These are phyloP conservation scores for Thielaviopsis euricoi DNA, from an alignment of 2,329 filamentous ascomycete species.

Conservation along the genomic window DNA sequence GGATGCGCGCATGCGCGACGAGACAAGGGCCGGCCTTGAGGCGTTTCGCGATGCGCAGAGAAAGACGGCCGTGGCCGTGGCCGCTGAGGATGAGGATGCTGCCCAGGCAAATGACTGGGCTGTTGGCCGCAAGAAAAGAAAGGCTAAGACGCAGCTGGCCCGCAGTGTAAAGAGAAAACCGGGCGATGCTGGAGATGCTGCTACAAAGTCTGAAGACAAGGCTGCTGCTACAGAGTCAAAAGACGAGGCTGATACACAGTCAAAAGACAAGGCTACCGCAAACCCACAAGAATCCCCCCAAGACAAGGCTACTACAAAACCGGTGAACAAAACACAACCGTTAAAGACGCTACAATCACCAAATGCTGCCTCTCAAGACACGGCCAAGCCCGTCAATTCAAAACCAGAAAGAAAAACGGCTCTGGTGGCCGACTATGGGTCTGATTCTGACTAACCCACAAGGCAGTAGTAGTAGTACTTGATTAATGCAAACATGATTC, in stretches of 20 bases:
- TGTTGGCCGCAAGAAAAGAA: constrained; percentile 19
- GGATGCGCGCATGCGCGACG: constrained; percentile 35
- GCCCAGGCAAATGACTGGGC: too few species aligned
- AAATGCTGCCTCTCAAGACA: neutral
- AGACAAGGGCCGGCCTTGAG: constrained; percentile 40
- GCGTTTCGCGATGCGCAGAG: constrained; percentile 37
- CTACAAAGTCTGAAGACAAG: constrained; percentile 9
- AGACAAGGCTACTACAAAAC: too few species aligned
- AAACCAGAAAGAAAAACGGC: constrained; percentile 10
- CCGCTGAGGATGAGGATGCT: too few species aligned
- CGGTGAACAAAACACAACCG: too few species aligned
- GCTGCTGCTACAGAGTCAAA: neutral
- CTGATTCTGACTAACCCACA: constrained; percentile 18
- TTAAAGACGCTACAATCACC: neutral
- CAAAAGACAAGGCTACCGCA: too few species aligned
- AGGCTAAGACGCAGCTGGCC: constrained; percentile 2
- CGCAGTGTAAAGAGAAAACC: constrained; percentile 23
- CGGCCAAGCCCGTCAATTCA: neutral
- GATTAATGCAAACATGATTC: neutral
- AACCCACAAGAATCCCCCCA: too few species aligned
- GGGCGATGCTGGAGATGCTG: constrained; percentile 16
- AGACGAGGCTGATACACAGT: neutral
- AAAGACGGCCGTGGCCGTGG: constrained; percentile 15
- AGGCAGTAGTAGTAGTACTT: neutral
- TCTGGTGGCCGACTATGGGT: constrained; percentile 39